These are phyloP conservation scores for Sclerotinia minor DNA, from an alignment of 2,329 filamentous ascomycete genomes.

Conservation along the genomic window DNA sequence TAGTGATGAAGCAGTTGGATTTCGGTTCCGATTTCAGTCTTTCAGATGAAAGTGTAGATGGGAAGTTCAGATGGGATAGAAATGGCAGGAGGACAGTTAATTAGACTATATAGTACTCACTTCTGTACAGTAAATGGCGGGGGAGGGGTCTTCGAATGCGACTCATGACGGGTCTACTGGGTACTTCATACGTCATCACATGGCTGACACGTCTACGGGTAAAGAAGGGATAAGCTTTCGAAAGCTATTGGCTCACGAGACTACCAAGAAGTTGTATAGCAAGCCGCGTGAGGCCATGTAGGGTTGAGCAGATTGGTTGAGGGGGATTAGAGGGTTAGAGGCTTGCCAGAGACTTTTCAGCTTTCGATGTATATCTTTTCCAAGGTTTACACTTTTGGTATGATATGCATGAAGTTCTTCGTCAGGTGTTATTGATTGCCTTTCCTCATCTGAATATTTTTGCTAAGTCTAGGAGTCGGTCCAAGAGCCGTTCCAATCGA, in stretches of 20 bases:
- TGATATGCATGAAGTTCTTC: neutral
- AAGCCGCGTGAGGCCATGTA: neutral
- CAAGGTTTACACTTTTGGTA: neutral
- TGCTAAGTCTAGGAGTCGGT: neutral
- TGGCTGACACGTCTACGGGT: neutral
- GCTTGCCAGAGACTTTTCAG: neutral
- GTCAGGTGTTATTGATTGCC: neutral
- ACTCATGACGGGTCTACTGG: neutral
- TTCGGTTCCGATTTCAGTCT: no score
- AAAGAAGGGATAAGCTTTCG: neutral
- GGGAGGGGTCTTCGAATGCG: neutral
- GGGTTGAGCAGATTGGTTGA: neutral
- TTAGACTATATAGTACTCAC: neutral
- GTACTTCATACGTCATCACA: conserved; percentile 11
- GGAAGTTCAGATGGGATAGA: neutral
- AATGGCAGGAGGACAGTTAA: neutral
- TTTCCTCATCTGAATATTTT: neutral
- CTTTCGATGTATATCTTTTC: no score
- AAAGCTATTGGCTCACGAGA: neutral
- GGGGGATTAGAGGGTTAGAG: neutral
- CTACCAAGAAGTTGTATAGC: neutral
- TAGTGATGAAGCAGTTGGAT: neutral
- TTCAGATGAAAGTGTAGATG: no score
- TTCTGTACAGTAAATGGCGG: neutral
- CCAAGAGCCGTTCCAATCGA: neutral